Conservation (phyloP, 2,329 filamentous ascomycete genomes). For the Trichophyton mentagrophytes region DNA sequence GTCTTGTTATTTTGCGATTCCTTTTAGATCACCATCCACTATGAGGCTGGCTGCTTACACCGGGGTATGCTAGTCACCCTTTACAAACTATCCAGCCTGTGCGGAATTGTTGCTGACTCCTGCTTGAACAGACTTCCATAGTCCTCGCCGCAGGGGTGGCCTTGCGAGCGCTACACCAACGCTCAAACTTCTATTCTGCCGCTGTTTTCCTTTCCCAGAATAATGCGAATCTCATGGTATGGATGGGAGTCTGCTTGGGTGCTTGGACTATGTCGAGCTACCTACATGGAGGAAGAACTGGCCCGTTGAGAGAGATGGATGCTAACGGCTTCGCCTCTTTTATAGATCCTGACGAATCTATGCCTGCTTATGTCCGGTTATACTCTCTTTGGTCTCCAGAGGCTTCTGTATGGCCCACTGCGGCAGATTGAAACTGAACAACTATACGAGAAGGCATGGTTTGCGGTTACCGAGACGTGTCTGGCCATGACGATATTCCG, state of each 20-base stretch:
- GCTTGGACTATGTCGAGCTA: not conserved
- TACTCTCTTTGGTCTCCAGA: slow-evolving; percentile 75
- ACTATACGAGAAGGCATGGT: slow-evolving; percentile 95
- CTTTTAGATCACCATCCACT: slow-evolving; percentile 14
- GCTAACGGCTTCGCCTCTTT: slow-evolving; percentile 4
- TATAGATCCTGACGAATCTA: slow-evolving; percentile 78
- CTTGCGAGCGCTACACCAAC: slow-evolving; percentile 81
- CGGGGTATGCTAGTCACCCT: slow-evolving; percentile 30
- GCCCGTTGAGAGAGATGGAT: not conserved
- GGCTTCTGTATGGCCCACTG: slow-evolving; percentile 77
- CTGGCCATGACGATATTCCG: slow-evolving; percentile 97
- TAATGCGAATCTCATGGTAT: slow-evolving; percentile 83
- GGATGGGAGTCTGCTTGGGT: slow-evolving; percentile 18
- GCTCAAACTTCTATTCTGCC: slow-evolving; percentile 96
- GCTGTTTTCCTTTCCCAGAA: slow-evolving; percentile 95
- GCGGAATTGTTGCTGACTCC: not conserved
- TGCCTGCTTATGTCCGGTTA: slow-evolving; percentile 67
- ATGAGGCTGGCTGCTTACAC: slow-evolving; percentile 42
- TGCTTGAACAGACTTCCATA: slow-evolving; percentile 53
- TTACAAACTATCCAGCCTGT: not conserved
- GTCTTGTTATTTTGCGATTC: not conserved
- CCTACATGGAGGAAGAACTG: no score
- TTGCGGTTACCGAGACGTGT: slow-evolving; percentile 91
- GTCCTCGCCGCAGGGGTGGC: slow-evolving; percentile 73
- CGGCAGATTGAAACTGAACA: slow-evolving; percentile 93